Evolutionary conservation across 495 filamentous ascomycete genomes (phyloP).

Genomic region (Rhypophila decipiens): DNA sequence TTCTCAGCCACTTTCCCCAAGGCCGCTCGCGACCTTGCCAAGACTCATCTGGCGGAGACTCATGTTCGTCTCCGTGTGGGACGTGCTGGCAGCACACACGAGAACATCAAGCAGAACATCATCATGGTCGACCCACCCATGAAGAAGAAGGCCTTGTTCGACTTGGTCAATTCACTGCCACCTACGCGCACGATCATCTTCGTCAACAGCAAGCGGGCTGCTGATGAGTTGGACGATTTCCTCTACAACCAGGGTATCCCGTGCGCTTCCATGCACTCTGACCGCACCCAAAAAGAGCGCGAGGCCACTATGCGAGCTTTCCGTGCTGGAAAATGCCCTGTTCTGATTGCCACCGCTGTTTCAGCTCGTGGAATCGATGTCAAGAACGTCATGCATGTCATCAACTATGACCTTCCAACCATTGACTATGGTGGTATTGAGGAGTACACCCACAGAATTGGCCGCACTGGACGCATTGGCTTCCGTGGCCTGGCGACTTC

Average conservation of each 20-base stretch:
- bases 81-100: constrained; percentile 70
- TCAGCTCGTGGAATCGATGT: constrained; percentile 89
- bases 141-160: constrained; percentile 67
- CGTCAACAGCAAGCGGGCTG: constrained; percentile 69
- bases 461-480: constrained; percentile 89
- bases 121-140: constrained; percentile 51
- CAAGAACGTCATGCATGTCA: constrained; percentile 75
- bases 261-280: constrained; percentile 76
- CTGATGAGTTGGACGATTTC: constrained; percentile 80
- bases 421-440: constrained; percentile 72
- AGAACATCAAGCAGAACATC: constrained; percentile 73
- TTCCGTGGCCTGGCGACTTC: constrained; percentile 80
- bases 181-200: constrained; percentile 86
- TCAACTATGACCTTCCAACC: constrained; percentile 85
- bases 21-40: constrained; percentile 65
- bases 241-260: constrained; percentile 75
- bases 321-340: constrained; percentile 62
- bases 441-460: constrained; percentile 93
- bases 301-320: constrained; percentile 91
- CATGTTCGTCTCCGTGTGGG: constrained; percentile 78
- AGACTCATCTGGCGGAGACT: constrained; percentile 60
- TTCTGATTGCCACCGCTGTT: constrained; percentile 80
- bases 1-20: constrained; percentile 92
- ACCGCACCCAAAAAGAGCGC: constrained; percentile 84
- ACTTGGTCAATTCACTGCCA: constrained; percentile 59